Conservation (phyloP, 768 basidiomycete genomes). For the Amanita muscaria region DNA sequence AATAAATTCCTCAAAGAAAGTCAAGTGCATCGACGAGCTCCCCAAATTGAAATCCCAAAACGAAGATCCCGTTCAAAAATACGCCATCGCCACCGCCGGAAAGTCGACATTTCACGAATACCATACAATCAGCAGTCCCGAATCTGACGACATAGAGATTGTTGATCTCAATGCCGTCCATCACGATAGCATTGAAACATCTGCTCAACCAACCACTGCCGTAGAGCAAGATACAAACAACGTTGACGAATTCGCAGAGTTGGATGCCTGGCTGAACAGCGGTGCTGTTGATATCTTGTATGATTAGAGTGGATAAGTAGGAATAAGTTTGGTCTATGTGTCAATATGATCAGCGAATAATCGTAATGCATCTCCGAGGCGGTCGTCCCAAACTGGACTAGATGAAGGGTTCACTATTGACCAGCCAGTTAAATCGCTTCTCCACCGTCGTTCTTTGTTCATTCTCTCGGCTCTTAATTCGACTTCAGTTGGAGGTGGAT, state of each 20-base stretch:
- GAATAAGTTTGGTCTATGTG: slow-evolving; percentile 3
- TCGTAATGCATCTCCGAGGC: slow-evolving; percentile 50
- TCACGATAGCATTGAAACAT: background rate
- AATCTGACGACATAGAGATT: slow-evolving; percentile 1
- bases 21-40: too few relatives aligned
- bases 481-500: slow-evolving; percentile 81
- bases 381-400: slow-evolving; percentile 68
- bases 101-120: too few relatives aligned
- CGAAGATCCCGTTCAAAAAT: too few relatives aligned
- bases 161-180: background rate
- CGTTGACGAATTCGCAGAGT: slow-evolving; percentile 49
- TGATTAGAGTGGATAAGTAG: slow-evolving; percentile 10
- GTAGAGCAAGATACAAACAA: slow-evolving; percentile 12
- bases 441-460: slow-evolving; percentile 86
- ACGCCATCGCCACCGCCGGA: background rate
- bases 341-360: slow-evolving; percentile 20
- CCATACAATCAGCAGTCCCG: background rate
- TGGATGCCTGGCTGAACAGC: slow-evolving; percentile 64
- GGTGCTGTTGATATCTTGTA: slow-evolving; percentile 48
- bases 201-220: background rate
- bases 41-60: too few relatives aligned
- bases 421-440: slow-evolving; percentile 72
- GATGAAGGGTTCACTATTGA: slow-evolving; percentile 57
- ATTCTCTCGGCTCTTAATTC: slow-evolving; percentile 82
- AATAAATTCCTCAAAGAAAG: background rate